phyloP scores from a whole-genome alignment of 1,284 basidiomycete species.

The Takashimella tepidaria region DNA sequence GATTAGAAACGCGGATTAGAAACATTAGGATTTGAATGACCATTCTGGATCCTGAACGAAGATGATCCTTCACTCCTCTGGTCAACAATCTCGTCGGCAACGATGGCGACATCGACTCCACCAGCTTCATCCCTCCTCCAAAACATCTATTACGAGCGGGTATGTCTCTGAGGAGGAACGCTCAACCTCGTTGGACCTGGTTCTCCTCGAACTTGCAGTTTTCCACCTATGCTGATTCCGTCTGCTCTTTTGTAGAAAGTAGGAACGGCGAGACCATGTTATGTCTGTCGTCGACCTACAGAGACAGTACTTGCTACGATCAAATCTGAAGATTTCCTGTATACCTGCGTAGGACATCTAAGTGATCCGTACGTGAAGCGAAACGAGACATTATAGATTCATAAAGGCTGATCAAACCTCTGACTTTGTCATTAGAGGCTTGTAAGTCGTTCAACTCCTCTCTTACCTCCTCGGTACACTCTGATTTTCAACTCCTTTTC shows the following conservation, averaged over 20 bases:
- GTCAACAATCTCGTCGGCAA: too few relatives aligned
- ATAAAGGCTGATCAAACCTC: not conserved
- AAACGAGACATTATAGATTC: too few relatives aligned
- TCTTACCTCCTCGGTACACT: not conserved
- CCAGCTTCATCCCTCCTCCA: slow-evolving; percentile 14
- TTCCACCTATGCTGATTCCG: not conserved
- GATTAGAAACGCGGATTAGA: too few relatives aligned
- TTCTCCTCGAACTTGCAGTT: too few relatives aligned
- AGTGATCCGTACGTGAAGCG: slow-evolving; percentile 44
- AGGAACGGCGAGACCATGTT: slow-evolving; percentile 41
- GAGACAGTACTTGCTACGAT: slow-evolving; percentile 43
- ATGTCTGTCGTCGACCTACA: slow-evolving; percentile 43
- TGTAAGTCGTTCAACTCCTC: slow-evolving; percentile 11
- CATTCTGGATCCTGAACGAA: too few relatives aligned
- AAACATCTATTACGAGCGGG: slow-evolving; percentile 47
- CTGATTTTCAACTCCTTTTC: not conserved
- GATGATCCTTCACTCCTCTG: too few relatives aligned
- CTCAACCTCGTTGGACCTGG: too few relatives aligned
- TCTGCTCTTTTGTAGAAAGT: slow-evolving; percentile 29
- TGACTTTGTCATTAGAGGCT: slow-evolving; percentile 11
- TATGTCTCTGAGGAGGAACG: too few relatives aligned
- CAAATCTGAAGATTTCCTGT: slow-evolving; percentile 45
- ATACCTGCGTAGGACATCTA: slow-evolving; percentile 44
- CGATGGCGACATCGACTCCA: slow-evolving; percentile 2
- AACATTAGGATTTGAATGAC: too few relatives aligned